Conservation (phyloP, 441 rosid species). For the Erodium chrysanthum region DNA sequence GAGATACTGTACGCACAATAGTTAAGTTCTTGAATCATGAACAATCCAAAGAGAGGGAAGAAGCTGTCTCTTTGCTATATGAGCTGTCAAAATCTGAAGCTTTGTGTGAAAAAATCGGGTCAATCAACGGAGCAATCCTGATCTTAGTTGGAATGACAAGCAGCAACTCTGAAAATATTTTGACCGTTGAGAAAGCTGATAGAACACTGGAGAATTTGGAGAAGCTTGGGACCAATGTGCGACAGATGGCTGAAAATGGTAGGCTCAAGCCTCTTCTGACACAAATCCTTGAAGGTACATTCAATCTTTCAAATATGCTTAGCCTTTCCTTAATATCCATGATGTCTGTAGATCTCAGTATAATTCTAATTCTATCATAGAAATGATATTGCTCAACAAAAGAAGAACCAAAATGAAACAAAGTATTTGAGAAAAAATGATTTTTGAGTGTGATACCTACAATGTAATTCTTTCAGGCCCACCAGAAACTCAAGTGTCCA, state of each 20-base stretch:
- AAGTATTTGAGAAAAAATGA: too few species aligned
- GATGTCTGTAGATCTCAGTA: background rate
- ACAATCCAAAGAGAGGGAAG: slow-evolving; percentile 77
- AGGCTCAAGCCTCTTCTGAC: slow-evolving; percentile 81
- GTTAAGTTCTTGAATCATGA: slow-evolving; percentile 83
- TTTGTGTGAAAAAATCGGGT: slow-evolving; percentile 90
- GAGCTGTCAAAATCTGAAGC: slow-evolving; percentile 89
- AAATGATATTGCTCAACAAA: background rate
- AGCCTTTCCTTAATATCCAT: slow-evolving; percentile 11
- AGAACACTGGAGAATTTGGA: slow-evolving; percentile 77
- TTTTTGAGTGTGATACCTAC: slow-evolving; percentile 6
- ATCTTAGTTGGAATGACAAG: slow-evolving; percentile 83
- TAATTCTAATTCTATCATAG: background rate
- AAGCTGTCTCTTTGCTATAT: slow-evolving; percentile 77
- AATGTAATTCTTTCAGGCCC: slow-evolving; percentile 51
- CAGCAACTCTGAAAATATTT: slow-evolving; percentile 70
- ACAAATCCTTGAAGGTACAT: slow-evolving; percentile 74
- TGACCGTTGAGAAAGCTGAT: slow-evolving; percentile 80
- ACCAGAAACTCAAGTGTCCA: slow-evolving; percentile 65
- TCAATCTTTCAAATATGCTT: slow-evolving; percentile 11
- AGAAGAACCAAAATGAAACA: background rate
- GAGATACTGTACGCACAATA: slow-evolving; percentile 82
- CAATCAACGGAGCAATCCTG: slow-evolving; percentile 81
- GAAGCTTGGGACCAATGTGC: slow-evolving; percentile 64
- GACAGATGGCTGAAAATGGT: slow-evolving; percentile 90